Base-by-base conservation (phyloP, 2,329 filamentous ascomycete genomes). In the Cladosporium austrohemisphaericum region DNA sequence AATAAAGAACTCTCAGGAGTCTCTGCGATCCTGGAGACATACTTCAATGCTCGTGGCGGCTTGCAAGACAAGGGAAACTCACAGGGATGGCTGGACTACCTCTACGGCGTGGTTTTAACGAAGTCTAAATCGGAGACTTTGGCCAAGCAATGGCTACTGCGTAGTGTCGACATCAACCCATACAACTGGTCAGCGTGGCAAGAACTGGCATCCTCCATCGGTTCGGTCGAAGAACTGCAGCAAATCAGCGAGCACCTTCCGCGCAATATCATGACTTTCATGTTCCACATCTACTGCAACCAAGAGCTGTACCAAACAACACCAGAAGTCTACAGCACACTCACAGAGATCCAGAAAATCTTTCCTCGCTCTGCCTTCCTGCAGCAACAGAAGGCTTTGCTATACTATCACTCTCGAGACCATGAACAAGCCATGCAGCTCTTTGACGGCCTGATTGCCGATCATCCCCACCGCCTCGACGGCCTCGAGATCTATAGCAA, bases 161-260 rank as follows among this genome's bases (percentile, higher is more conserved):
- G 83, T 55, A 95, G 91, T 63, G 88, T 96, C 8, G 87, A 94
- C 65, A 73, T 89, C 32, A 95, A 90, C 61, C 88, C 90, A 1
- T 95, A 91, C 79, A 95, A 97, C 64, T 98, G 93, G 93, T 89
- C 90, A 6, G 91, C 90, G 54, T 98, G 93, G 93, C 79, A 93
- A 51, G 93, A 98, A 70, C 80, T 98, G 67, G 88, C 87, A 3
- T 84, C 84, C 31, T 75, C 97, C 20, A 80, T 95, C 52, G 81
- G 82, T 28, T 83, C 86, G 26, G 78, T 86, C 7, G 90, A 96
- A 67, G 88, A 95, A 23, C 85, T 93, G 69, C 69, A 82, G 73
- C 51, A 59, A 28, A 51, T 53, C 23, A 55, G 49, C 13, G 43
- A 80, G 28, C 81, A 85, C 50, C 77, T 96, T 23, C 92, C 93